These are phyloP conservation scores for Hibiscus mutabilis DNA, from an alignment of 345 rosid genomes.

Conservation along the genomic window DNA sequence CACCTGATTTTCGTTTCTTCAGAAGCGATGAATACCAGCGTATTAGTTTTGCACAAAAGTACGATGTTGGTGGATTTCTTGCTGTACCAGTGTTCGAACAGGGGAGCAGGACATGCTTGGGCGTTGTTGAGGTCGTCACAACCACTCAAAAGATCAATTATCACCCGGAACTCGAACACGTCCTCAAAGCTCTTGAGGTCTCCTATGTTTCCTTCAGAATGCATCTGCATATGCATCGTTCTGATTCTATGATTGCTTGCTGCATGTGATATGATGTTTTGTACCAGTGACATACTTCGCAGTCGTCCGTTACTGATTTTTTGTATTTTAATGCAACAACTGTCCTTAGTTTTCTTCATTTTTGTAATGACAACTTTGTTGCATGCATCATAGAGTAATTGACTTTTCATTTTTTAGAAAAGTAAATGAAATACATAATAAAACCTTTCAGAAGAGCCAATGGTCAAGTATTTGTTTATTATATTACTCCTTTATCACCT, in stretches of 20 bases:
- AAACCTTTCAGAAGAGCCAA: conserved; percentile 30
- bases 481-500: conserved; percentile 13
- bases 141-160: conserved; percentile 60
- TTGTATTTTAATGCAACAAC: conserved; percentile 1
- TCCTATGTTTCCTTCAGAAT: conserved; percentile 13
- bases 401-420: conserved; percentile 1
- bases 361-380: background rate
- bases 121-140: conserved; percentile 82
- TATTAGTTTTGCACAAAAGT: conserved; percentile 45
- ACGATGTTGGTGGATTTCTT: conserved; percentile 69
- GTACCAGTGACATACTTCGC: background rate
- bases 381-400: background rate
- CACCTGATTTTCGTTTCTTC: conserved; percentile 90
- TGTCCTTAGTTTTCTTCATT: background rate
- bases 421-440: background rate
- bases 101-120: conserved; percentile 66
- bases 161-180: conserved; percentile 58
- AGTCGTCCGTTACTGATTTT: background rate
- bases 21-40: conserved; percentile 67
- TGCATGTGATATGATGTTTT: conserved; percentile 6
- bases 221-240: background rate
- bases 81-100: conserved; percentile 81
- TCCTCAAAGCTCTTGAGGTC: conserved; percentile 94
- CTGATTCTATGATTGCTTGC: background rate
- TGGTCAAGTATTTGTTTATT: conserved; percentile 20